phyloP scores from a whole-genome alignment of 2,329 filamentous ascomycete species.

The Colletotrichum incanum region DNA sequence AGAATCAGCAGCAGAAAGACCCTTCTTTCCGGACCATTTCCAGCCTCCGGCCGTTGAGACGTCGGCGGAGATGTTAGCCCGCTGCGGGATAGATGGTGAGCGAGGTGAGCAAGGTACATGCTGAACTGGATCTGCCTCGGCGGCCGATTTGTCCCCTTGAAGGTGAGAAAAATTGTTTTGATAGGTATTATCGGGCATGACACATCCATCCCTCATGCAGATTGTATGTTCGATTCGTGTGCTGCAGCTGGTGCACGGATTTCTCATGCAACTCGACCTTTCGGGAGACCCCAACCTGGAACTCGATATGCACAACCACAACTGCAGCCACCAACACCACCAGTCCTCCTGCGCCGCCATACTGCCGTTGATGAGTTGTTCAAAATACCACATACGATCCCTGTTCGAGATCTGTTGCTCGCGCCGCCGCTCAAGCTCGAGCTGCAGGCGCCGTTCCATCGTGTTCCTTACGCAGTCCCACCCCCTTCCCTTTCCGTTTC shows the following conservation, averaged over 20 bases:
- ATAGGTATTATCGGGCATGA: conserved; percentile 30
- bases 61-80: neutral
- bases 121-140: conserved; percentile 4
- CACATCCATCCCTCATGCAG: conserved; percentile 11
- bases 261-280: conserved; percentile 36
- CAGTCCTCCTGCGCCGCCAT: conserved; percentile 27
- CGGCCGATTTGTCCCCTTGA: neutral
- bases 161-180: conserved; percentile 17
- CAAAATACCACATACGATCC: conserved; percentile 33
- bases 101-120: conserved; percentile 12
- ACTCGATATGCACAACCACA: conserved; percentile 27
- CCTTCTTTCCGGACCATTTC: neutral
- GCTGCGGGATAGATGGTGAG: conserved; percentile 5
- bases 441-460: conserved; percentile 28
- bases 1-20: conserved; percentile 16
- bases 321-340: neutral
- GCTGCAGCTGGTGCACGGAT: conserved; percentile 34
- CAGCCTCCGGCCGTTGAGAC: neutral
- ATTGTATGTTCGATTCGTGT: conserved; percentile 23
- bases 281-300: conserved; percentile 22
- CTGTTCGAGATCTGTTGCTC: conserved; percentile 35
- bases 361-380: conserved; percentile 42
- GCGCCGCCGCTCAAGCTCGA: conserved; percentile 12
- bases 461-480: conserved; percentile 29
- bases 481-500: conserved; percentile 2